These are phyloP conservation scores for Macrophomina tecta DNA, from an alignment of 2,329 filamentous ascomycete species.

Conservation along the genomic window DNA sequence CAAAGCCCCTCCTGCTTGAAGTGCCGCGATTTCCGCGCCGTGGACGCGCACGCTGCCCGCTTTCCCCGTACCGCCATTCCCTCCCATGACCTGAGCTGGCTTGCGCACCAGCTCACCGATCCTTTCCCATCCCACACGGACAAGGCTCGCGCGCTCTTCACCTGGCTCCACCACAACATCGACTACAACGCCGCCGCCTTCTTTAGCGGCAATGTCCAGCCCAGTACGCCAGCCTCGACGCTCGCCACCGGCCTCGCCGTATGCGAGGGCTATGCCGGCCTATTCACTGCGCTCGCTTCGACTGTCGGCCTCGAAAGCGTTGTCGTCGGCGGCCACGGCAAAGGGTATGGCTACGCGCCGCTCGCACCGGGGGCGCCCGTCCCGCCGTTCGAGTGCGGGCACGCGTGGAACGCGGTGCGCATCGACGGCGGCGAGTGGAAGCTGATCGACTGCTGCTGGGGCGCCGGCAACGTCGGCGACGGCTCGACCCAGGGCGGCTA, in stretches of 20 bases:
- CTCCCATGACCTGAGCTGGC: conserved; percentile 69
- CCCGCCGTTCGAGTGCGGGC: conserved; percentile 68
- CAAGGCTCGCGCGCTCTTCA: conserved; percentile 91
- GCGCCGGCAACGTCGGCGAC: conserved; percentile 70
- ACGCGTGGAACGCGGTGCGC: conserved; percentile 92
- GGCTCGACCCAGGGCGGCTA: conserved; percentile 57
- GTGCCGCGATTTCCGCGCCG: conserved; percentile 86
- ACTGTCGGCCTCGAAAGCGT: conserved; percentile 80
- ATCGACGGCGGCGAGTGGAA: conserved; percentile 92
- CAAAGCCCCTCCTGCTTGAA: conserved; percentile 64
- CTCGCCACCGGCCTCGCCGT: conserved; percentile 82
- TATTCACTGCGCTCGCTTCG: conserved; percentile 79
- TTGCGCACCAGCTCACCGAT: conserved; percentile 78
- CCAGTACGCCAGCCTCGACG: conserved; percentile 73
- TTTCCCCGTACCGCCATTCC: conserved; percentile 77
- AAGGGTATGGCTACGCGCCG: conserved; percentile 76
- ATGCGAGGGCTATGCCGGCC: conserved; percentile 86
- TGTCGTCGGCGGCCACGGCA: conserved; percentile 79
- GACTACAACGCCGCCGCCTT: conserved; percentile 82
- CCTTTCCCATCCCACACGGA: conserved; percentile 84
- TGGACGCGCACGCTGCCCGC: conserved; percentile 77
- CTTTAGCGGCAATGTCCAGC: conserved; percentile 72
- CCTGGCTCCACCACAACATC: conserved; percentile 95
- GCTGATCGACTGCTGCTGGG: conserved; percentile 91
- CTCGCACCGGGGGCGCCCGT: conserved; percentile 68